Evolutionary conservation across 768 basidiomycete species (phyloP), one percentile per base, ranked within the genome.

Genomic region (Grammothele lineata): DNA sequence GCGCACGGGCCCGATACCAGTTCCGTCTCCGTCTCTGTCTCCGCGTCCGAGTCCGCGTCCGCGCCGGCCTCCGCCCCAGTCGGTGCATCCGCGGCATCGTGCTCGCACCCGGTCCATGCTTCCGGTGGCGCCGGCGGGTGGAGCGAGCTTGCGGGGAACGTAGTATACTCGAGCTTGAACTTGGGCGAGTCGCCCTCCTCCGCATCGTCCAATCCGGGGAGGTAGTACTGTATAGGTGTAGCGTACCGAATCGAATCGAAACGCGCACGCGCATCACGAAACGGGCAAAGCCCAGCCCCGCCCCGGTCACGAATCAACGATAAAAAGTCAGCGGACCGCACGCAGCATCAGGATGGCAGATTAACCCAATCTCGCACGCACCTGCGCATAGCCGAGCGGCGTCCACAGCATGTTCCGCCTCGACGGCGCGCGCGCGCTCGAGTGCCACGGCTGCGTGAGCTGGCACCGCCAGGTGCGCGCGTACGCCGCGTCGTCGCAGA

Each of bases 311-410:
- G n/a, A n/a, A n/a, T n/a, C n/a, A n/a, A n/a, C 27, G 27, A 30
- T 7, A 7, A 30, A 7, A 7, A 14, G 14, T 30, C 27, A 14
- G 27, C 27, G 8, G 8, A 30, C 27, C 27, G 27, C 27, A 14
- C 27, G 7, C 27, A 30, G 27, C 14, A 14, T 47, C 34, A 15
- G 18, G 30, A 32, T 17, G n/a, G 18, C 34, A 37, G 33, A 39
- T 27, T 14, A 18, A 45, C 40, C 23, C 44, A 35, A 37, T 26
- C 10, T 30, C 48, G n/a, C 19, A 55, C 75, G 44, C 60, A 89
- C 91, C 77, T 95, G 92, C 40, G 87, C 83, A 70, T 85, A 96
- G 37, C 90, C 90, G 34, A 93, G 68, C 4, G 87, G 84, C 8
- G 81, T 78, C 76, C 84, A 85, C 38, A 75, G 72, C 40, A 69